A percentile compares a stretch with the other conserved stretches of the same genome.
Conservation (phyloP, 1,284 basidiomycete genomes). For the Ceratobasidium sp. region DNA sequence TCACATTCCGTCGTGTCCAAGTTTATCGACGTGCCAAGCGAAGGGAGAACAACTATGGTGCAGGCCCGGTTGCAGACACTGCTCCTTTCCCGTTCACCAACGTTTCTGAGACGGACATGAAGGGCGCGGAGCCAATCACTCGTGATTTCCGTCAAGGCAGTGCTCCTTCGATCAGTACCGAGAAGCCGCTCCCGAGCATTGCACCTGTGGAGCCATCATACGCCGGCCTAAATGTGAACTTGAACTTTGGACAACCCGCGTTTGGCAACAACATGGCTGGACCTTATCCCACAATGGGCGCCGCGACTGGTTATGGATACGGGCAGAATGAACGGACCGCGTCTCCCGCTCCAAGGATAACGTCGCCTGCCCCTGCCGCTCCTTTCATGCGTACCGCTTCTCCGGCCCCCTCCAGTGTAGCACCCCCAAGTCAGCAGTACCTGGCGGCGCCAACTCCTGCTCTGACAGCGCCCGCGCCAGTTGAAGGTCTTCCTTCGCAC, state of each 20-base stretch:
- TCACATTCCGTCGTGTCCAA: slow-evolving; percentile 34
- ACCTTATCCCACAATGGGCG: slow-evolving; percentile 25
- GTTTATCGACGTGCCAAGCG: slow-evolving; percentile 35
- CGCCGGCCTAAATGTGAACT: not conserved
- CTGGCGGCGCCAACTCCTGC: not conserved
- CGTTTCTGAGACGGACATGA: slow-evolving; percentile 36
- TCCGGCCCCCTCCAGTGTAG: not conserved
- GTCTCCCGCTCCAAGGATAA: slow-evolving; percentile 31
- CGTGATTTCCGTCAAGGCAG: slow-evolving; percentile 13
- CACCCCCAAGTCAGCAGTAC: not conserved
- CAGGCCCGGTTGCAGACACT: slow-evolving; percentile 15
- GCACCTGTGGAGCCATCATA: slow-evolving; percentile 19
- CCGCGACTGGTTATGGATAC: slow-evolving; percentile 24
- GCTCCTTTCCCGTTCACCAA: slow-evolving; percentile 40
- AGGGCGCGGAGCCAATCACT: slow-evolving; percentile 30
- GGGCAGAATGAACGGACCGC: slow-evolving; percentile 10
- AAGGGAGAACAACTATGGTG: slow-evolving; percentile 36
- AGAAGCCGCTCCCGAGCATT: slow-evolving; percentile 35
- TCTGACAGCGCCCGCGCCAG: not conserved
- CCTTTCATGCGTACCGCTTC: slow-evolving; percentile 4
- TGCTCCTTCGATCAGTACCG: not conserved
- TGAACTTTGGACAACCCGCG: slow-evolving; percentile 6
- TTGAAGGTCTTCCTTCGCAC: slow-evolving; percentile 2
- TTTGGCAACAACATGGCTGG: slow-evolving; percentile 21
- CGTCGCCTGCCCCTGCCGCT: slow-evolving; percentile 25